Conservation (phyloP, 306 rosid species). For the Macrotyloma uniflorum region DNA sequence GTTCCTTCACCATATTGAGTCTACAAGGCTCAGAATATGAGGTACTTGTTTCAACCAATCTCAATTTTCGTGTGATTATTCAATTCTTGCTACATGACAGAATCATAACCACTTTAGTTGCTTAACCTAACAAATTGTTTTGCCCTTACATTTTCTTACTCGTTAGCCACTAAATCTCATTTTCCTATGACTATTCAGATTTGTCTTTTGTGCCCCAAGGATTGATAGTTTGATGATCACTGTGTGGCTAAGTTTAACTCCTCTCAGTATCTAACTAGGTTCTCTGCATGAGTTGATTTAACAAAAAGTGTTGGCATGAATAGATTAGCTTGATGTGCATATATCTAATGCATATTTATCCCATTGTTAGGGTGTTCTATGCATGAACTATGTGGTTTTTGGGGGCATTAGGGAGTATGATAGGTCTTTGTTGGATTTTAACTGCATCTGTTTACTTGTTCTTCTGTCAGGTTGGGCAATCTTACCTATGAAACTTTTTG, state of each 20-base stretch:
- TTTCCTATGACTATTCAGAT: conserved; percentile 16
- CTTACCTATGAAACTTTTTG: conserved; percentile 35
- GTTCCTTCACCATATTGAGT: conserved; percentile 33
- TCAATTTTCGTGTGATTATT: conserved; percentile 31
- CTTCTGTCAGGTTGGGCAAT: conserved; percentile 41
- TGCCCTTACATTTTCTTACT: conserved; percentile 25
- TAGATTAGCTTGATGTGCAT: conserved; percentile 10
- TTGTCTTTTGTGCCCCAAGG: conserved; percentile 18
- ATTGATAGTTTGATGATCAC: conserved; percentile 31
- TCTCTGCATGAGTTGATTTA: conserved; percentile 27
- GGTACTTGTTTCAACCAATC: conserved; percentile 47
- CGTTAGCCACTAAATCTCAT: conserved; percentile 2
- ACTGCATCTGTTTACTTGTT: conserved; percentile 39
- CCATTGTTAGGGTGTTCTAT: conserved; percentile 13
- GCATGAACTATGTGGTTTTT: conserved; percentile 19
- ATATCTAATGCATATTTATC: conserved; percentile 7
- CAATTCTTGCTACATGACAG: conserved; percentile 4
- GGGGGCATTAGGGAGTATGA: background rate
- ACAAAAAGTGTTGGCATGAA: background rate
- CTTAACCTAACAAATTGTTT: conserved; percentile 28
- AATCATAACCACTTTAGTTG: conserved; percentile 13
- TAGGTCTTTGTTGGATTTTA: conserved; percentile 3
- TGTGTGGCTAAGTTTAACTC: background rate
- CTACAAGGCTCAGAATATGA: conserved; percentile 36
- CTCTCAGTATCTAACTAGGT: conserved; percentile 24